A percentile compares a stretch with the other conserved stretches of the same genome.
Conservation (phyloP, 371 early-diverging fungal genomes). For the Mucor lusitanicus region DNA sequence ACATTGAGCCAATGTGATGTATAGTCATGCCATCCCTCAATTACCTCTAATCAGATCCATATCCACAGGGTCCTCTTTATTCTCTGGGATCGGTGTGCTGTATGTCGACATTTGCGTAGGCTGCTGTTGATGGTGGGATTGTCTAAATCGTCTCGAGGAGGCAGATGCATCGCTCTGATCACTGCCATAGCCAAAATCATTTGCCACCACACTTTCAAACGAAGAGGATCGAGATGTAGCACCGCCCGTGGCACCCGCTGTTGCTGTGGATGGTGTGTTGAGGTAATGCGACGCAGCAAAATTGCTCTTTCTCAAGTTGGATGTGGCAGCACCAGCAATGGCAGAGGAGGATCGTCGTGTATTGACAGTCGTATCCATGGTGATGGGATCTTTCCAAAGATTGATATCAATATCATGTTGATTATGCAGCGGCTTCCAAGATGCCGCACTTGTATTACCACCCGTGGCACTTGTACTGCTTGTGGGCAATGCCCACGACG, state of each 20-base stretch:
- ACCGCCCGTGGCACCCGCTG: not conserved
- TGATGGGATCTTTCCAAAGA: slow-evolving; percentile 6
- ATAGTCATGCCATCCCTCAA: not conserved
- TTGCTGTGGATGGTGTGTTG: not conserved
- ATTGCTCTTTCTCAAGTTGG: not conserved
- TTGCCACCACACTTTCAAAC: slow-evolving; percentile 17
- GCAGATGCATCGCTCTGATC: slow-evolving; percentile 17
- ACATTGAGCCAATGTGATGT: not conserved
- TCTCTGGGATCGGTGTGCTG: not conserved
- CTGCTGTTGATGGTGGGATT: not conserved
- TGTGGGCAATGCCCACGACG: slow-evolving; percentile 54
- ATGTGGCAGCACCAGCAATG: not conserved
- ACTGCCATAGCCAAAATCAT: slow-evolving; percentile 5
- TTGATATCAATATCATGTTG: slow-evolving; percentile 1
- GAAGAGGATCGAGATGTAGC: slow-evolving; percentile 13
- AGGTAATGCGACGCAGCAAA: not conserved
- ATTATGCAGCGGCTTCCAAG: slow-evolving; percentile 14
- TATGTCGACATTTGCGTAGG: slow-evolving; percentile 9
- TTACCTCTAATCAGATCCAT: slow-evolving; percentile 73
- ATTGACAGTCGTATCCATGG: not conserved
- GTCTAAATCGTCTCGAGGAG: not conserved
- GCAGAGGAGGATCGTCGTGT: not conserved
- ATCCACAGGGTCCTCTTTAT: slow-evolving; percentile 74
- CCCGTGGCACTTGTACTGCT: not conserved
- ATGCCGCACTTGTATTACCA: not conserved